Evolutionary conservation across 345 rosid species (phyloP), one percentile per base, ranked within the genome.

Genomic region (Litchi chinensis): DNA sequence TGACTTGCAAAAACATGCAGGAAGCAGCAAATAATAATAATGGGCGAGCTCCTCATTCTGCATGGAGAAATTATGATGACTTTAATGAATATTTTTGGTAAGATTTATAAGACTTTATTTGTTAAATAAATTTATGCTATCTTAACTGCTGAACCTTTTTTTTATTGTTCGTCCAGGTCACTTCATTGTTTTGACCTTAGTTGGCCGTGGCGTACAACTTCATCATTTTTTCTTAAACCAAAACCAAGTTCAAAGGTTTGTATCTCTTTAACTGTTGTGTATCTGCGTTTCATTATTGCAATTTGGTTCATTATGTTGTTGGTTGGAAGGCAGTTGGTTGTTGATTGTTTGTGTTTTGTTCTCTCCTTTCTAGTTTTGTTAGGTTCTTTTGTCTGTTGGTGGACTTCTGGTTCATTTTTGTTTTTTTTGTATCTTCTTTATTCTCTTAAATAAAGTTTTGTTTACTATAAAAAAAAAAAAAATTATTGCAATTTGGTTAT

Each of bases 21-120:
- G 99, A 95, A 84, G 99, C 99, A 68, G 84, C 76, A 46, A 95
- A 94, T 82, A 95, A 94, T 88, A 85, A 87, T 56, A 95, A 95
- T 79, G 99, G 99, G 65, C 91, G 86, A 73, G 99, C 97, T 64
- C 91, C 98, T 81, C 99, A 94, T 88, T 95, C 99, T 81, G 87
- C 93, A 44, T 95, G 99, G 99, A 93, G 99, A 90, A 95, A 95
- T 83, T 95, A 95, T 83, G 99, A 95, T 79, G 99, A 95, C 83
- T 95, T 95, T 79, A 95, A 95, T 48, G 99, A 95, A 81, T 92
- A 87, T 65, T 95, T 95, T 79, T 95, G 99, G 99, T 95, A 87
- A 81, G 82, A 24, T 75, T 59, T 26, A 41, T 71, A 11, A 66
- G 68, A 56, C 10, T 68, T 28, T 41, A 44, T 74, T 48, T 78